Evolutionary conservation across 257 asterid genomes (phyloP).

Genomic region (Ehretia macrophylla): DNA sequence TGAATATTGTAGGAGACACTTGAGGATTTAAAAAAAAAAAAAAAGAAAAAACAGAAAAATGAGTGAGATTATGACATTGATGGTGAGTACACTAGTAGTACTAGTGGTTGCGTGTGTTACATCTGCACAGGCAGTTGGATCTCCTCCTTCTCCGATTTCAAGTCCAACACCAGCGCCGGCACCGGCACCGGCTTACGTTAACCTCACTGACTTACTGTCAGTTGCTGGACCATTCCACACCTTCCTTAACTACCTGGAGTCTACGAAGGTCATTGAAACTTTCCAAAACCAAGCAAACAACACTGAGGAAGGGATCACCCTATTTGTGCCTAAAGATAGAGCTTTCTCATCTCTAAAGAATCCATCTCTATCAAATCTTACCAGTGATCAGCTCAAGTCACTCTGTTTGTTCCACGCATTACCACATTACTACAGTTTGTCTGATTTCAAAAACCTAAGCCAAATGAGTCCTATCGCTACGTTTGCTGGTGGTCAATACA

Average conservation of each 20-base stretch:
- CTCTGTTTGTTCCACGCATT: constrained; percentile 72
- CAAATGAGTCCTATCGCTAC: constrained; percentile 54
- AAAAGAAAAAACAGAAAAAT: no score
- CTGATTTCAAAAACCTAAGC: constrained; percentile 80
- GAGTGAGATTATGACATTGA: not conserved
- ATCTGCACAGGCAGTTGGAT: constrained; percentile 30
- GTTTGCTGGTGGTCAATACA: constrained; percentile 52
- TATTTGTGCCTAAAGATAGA: constrained; percentile 62
- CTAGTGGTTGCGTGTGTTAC: constrained; percentile 27
- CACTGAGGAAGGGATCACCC: constrained; percentile 67
- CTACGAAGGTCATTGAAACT: constrained; percentile 59
- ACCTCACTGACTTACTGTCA: constrained; percentile 60
- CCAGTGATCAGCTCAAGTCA: constrained; percentile 57
- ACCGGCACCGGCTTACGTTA: constrained; percentile 58
- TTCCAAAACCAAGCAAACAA: constrained; percentile 77
- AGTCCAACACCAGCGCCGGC: constrained; percentile 75
- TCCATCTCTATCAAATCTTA: constrained; percentile 58
- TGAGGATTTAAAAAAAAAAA: no score
- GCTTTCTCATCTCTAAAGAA: constrained; percentile 52
- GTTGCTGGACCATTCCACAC: constrained; percentile 78
- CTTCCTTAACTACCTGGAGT: constrained; percentile 57
- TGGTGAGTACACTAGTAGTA: not conserved
- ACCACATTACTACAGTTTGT: constrained; percentile 59
- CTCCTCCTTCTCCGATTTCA: constrained; percentile 16
- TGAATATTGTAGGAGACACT: no score